Evolutionary conservation across 139 green algal genomes (phyloP).

Genomic region (Tetradesmus lagerheimii): DNA sequence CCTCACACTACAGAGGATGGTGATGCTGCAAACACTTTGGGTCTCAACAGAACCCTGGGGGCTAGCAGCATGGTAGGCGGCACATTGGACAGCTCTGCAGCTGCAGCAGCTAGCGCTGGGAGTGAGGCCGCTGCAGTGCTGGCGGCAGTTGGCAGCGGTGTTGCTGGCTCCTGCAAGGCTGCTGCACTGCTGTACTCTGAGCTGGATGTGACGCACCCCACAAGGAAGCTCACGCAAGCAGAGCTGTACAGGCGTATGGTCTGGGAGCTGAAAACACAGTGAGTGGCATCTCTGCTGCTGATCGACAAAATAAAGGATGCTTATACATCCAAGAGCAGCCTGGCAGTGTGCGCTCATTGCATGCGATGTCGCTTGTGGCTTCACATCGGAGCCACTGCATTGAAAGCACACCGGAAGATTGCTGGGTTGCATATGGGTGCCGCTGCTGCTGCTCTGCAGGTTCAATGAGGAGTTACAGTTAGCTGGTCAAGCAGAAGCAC

Average conservation of each 20-base stretch:
- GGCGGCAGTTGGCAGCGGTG: background rate
- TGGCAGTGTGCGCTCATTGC: no score
- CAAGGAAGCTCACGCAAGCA: conserved; percentile 22
- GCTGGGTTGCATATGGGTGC: no score
- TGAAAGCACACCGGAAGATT: no score
- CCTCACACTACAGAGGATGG: background rate
- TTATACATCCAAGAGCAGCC: no score
- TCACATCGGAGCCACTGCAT: no score
- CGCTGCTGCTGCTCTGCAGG: no score
- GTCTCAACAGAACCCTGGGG: background rate
- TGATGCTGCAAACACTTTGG: background rate
- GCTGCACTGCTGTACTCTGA: conserved; percentile 35
- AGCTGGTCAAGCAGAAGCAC: no score
- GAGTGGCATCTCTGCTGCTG: background rate
- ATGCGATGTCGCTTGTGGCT: no score
- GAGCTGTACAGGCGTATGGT: conserved; percentile 35
- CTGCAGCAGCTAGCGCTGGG: background rate
- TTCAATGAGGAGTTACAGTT: no score
- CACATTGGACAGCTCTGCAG: no score
- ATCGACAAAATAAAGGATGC: no score
- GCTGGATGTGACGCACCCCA: conserved; percentile 18
- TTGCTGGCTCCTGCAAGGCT: background rate
- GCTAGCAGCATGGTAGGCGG: background rate
- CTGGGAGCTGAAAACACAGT: conserved; percentile 44
- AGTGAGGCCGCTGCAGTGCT: background rate